These are phyloP conservation scores for Neonectria sp. DNA, from an alignment of 2,329 filamentous ascomycete genomes.

Conservation along the genomic window DNA sequence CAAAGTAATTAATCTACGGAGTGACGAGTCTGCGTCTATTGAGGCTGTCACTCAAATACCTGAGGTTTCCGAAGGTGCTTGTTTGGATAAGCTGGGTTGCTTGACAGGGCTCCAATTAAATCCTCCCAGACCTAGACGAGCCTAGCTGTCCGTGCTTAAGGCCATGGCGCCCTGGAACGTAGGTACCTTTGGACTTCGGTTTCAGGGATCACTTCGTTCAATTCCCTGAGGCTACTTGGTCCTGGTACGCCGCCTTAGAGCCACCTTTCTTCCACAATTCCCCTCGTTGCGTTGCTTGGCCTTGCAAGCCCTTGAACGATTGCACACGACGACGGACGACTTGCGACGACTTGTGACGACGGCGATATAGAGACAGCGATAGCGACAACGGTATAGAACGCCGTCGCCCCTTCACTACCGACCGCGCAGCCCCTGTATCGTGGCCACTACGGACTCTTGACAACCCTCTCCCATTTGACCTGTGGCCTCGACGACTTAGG, in stretches of 20 bases:
- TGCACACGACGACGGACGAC: conserved; percentile 14
- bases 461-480: conserved; percentile 20
- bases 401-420: conserved; percentile 1
- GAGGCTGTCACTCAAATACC: neutral
- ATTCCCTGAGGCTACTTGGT: conserved; percentile 37
- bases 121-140: conserved; percentile 9
- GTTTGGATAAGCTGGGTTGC: conserved; percentile 17
- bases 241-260: conserved; percentile 30
- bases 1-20: too few relatives aligned
- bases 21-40: too few relatives aligned
- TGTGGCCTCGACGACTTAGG: conserved; percentile 14
- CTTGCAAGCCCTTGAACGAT: conserved; percentile 11
- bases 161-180: conserved; percentile 39
- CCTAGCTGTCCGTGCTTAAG: conserved; percentile 23
- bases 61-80: neutral
- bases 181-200: conserved; percentile 25
- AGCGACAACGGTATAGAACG: conserved; percentile 1
- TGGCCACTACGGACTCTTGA: conserved; percentile 7
- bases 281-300: conserved; percentile 15
- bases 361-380: neutral
- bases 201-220: conserved; percentile 37
- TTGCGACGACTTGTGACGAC: conserved; percentile 5
- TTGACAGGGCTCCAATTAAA: conserved; percentile 39
- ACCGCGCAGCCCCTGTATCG: conserved; percentile 16
- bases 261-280: conserved; percentile 39